Evolutionary conservation across 2,329 filamentous ascomycete species (phyloP), one percentile per base, ranked within the genome.

Genomic region (Ascochyta clinopodiicola): DNA sequence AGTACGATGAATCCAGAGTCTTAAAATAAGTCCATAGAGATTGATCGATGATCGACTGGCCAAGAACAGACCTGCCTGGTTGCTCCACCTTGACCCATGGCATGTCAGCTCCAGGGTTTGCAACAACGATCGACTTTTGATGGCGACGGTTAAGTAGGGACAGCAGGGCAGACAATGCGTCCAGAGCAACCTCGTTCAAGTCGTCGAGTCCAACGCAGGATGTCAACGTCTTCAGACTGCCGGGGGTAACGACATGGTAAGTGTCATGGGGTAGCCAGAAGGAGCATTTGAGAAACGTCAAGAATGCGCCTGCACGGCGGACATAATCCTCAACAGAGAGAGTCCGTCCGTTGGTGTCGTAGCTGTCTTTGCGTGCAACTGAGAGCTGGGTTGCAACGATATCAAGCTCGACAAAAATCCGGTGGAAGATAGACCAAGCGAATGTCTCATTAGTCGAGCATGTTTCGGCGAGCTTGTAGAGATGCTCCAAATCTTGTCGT

Each of bases 251-350:
- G 29, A 65, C 61, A 35, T 73, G 69, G 13, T 55, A 42, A 24
- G 51, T 50, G 8, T 55, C 46, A 2, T 46, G 32, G 2, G 70
- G 63, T 6, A 71, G 60, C 71, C 69, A 74, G 47, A 66, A 73
- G 3, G 68, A 74, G 53, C 63, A 65, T 49, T 70, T 71, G 22
- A 75, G 51, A 32, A 75, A 71, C 6, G 47, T 57, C 10, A 73
- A 46, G 49, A 68, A 69, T 0, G 61, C 56, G 25, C 47, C 42
- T n/a, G 54, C 53, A 21, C 36, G 55, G 37, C 42, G 51, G 31
- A 57, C 19, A 9, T 44, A 42, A 37, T 62, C 40, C 36, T 61
- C 55, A 29, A 44, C 31, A 32, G 53, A 32, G 9, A 21, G 12
- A 10, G 17, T 25, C 10, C 17, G 40, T 10, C 42, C 52, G 13